These are phyloP conservation scores for Phialophora tarda DNA, from an alignment of 2,329 filamentous ascomycete species.

Conservation along the genomic window DNA sequence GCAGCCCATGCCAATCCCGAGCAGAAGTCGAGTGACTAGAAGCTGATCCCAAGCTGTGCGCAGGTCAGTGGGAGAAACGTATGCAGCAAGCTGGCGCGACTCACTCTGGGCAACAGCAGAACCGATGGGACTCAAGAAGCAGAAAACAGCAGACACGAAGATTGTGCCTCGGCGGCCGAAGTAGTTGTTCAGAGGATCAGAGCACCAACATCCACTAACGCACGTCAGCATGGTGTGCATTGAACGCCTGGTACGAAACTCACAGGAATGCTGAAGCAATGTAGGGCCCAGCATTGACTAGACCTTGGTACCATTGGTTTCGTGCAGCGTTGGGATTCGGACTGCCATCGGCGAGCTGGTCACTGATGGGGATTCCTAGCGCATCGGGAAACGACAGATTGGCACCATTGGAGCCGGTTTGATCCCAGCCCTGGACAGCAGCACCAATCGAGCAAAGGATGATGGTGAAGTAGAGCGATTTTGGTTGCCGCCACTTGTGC, in stretches of 20 bases:
- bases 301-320: slow-evolving; percentile 64
- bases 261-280: slow-evolving; percentile 57
- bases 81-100: slow-evolving; percentile 1
- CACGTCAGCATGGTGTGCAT: slow-evolving; percentile 56
- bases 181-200: slow-evolving; percentile 71
- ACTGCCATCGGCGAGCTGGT: slow-evolving; percentile 24
- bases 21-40: slow-evolving; percentile 71
- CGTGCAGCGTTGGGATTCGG: slow-evolving; percentile 46
- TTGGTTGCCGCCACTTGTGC: slow-evolving; percentile 59
- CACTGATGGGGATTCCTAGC: slow-evolving; percentile 52
- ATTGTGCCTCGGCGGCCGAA: slow-evolving; percentile 74
- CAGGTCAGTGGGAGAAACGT: background rate
- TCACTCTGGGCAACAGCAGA: slow-evolving; percentile 66
- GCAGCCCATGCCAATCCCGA: slow-evolving; percentile 78
- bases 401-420: slow-evolving; percentile 60
- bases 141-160: slow-evolving; percentile 62
- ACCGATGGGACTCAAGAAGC: slow-evolving; percentile 67
- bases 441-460: slow-evolving; percentile 59
- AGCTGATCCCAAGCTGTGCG: slow-evolving; percentile 66
- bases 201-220: slow-evolving; percentile 73
- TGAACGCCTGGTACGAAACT: slow-evolving; percentile 55
- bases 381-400: slow-evolving; percentile 58
- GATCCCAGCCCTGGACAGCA: slow-evolving; percentile 59
- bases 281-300: slow-evolving; percentile 64
- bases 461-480: slow-evolving; percentile 57